Evolutionary conservation across 257 asterid genomes (phyloP), one percentile per base, ranked within the genome.

Genomic region (Solanum chaucha): DNA sequence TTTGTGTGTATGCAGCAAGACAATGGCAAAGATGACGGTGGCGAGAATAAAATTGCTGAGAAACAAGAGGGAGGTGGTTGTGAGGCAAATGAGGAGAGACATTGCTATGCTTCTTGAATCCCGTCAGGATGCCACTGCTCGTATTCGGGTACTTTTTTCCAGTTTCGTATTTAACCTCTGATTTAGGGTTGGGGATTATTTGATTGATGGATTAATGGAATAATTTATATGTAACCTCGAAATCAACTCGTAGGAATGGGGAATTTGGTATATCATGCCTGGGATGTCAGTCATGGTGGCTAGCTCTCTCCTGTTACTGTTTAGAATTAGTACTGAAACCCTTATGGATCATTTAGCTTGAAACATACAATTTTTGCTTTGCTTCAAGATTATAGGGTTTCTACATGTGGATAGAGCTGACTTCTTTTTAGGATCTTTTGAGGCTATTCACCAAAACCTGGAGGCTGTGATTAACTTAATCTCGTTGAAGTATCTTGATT

Each of bases 71-170:
- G 98, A 96, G 68, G 99, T 88, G 90, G 98, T 93, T 86, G 95
- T 97, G 68, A 91, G 93, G 92, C 99, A 97, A 92, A 97, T 96
- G 98, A 89, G 99, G 92, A 98, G 99, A 38, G 99, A 95, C 90
- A 93, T 96, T 85, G 99, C 99, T 86, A 75, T 95, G 96, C 98
- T 97, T 44, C 98, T 97, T 44, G 94, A 97, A 85, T 93, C 98
- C 12, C 91, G 93, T 75, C 98, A 95, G 91, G 99, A 97, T 86
- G 91, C 95, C 88, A 95, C 98, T 84, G 99, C 99, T 90, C 98
- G 98, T 8, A 92, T 96, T 88, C 90, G 99, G 91, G 99, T 95
- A 92, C 51, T 67, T 65, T 58, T 41, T 41, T 8, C 4, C 19
- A 17, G 22, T 51, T 44, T 70, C 26, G 5, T 22, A 14, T 14